Base-by-base conservation (phyloP, 1,284 basidiomycete genomes). In the Irpex sp. region DNA sequence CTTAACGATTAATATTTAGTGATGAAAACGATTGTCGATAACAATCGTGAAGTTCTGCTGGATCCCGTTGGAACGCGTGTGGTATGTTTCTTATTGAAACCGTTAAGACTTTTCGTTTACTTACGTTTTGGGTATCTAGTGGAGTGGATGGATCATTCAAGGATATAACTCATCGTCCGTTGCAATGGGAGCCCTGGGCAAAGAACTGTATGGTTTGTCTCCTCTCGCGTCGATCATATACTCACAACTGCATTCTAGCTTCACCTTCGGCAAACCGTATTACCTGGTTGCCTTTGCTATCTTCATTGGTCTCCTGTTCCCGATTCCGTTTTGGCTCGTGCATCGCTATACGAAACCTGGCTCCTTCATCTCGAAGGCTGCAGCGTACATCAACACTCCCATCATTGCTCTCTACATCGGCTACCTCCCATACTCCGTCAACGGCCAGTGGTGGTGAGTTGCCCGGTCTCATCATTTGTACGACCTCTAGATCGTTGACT, bases 61-160 rank as follows among this genome's bases (percentile, higher is more conserved):
- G 84, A 88, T 75, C 87, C 87, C 24, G 81, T 88, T 7, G 88
- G 88, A 6, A 87, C 85, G 9, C 85, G 85, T 72, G 75, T 87
- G 24, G 84, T 85, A 72, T 70, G 82, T 72, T 56, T 15, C 69
- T 2, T 42, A 18, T 45, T n/a, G 73, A 60, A 63, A 6, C 62
- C 67, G 65, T 69, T 63, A 24, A 32, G 27, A 38, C 59, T 63
- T 15, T 38, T 15, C n/a, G 9, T 49, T 32, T 11, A 54, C 20
- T 66, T 13, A 66, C n/a, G n/a, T 18, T 56, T 6, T n/a, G 15
- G 7, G 6, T 11, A 42, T 22, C 24, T 54, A 78, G 78, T 89
- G 88, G 88, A 86, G 84, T 69, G 88, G 88, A 27, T 88, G 87
- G 86, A 83, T 86, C 70, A 82, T 88, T 67, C 86, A 89, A 74